phyloP scores from a whole-genome alignment of 257 asterid species.

The Nicotiana attenuata region DNA sequence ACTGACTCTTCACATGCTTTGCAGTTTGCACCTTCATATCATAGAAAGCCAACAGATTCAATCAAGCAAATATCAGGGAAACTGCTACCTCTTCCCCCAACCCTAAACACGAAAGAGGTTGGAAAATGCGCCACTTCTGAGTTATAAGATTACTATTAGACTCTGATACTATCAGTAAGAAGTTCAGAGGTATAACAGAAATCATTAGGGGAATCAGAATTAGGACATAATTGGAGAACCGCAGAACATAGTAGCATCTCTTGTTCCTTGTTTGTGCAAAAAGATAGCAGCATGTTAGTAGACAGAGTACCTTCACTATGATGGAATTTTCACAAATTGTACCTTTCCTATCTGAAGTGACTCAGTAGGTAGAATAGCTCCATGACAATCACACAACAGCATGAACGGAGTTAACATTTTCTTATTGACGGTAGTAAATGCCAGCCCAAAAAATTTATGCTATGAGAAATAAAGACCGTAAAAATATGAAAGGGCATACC shows the following conservation, averaged over 20 bases:
- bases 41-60: not conserved
- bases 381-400: not conserved
- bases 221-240: not conserved
- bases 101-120: not conserved
- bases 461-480: not conserved
- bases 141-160: not conserved
- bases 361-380: not conserved
- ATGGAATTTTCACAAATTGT: not conserved
- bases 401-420: not conserved
- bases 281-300: not conserved
- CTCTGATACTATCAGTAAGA: not conserved
- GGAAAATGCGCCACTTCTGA: not conserved
- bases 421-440: not conserved
- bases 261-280: not conserved
- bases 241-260: not conserved
- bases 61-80: not conserved
- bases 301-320: not conserved
- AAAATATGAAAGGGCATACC: conserved; percentile 35
- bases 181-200: not conserved
- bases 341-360: not conserved
- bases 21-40: not conserved
- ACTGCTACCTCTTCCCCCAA: not conserved
- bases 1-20: not conserved
- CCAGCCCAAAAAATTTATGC: not conserved
- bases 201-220: not conserved